Evolutionary conservation across 2,329 filamentous ascomycete genomes (phyloP), one percentile per base, ranked within the genome.

Genomic region (Colletotrichum tofieldiae): DNA sequence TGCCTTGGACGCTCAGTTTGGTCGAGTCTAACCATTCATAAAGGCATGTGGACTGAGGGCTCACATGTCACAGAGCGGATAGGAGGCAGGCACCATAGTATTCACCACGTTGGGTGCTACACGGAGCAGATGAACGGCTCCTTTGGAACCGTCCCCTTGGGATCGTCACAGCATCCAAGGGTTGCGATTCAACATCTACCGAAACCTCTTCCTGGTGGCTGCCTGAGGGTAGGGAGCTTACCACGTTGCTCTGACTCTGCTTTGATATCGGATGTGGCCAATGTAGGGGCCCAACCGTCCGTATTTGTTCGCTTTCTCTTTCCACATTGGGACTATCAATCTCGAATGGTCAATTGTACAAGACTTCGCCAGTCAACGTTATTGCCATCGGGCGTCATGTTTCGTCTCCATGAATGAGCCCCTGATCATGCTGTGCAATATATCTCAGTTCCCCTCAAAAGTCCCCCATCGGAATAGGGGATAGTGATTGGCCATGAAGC

Each of bases 281-380:
- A 64, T 60, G 59, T 75, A 71, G 67, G 75, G 71, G 37, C 43
- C 65, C 67, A 70, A 41, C 29, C 75, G 79, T 78, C 78, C 78
- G 76, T 61, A 79, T 81, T 77, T 76, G 76, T 81, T 84, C 83
- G 83, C 83, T 84, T 84, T 79, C 73, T 74, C 77, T 80, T 84
- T 81, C 82, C 81, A 58, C 58, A 82, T 83, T 67, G 65, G 78
- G 82, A 61, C 52, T 69, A 60, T 75, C 64, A 61, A 66, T 62
- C 67, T 58, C 47, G 43, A 62, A 66, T 29, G 66, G 67, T 67
- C 67, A 64, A 63, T 54, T 37, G 39, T 49, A 47, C 35, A 43
- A 59, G 49, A 37, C 45, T 61, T 61, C 32, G 49, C 45, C 32
- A 43, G 45, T 39, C 58, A 54, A 52, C n/a, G 39, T 43, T 43